phyloP scores from a whole-genome alignment of 257 asterid species.

The Solanum gracilifrons region DNA sequence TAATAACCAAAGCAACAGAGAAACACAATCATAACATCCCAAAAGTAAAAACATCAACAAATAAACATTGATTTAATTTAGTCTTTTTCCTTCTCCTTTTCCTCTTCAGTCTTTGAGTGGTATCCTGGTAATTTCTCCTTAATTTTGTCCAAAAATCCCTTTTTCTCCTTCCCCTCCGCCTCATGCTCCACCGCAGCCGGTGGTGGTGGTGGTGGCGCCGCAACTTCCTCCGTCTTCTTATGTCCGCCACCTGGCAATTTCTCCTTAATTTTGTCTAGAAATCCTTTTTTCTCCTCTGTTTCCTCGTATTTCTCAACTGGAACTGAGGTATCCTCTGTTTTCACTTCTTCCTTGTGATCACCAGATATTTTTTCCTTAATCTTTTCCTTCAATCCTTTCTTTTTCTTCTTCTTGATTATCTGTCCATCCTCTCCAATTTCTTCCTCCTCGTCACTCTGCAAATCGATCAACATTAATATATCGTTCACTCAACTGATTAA shows the following conservation, averaged over 20 bases:
- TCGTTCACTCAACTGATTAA: background rate
- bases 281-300: constrained; percentile 63
- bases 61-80: background rate
- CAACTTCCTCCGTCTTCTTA: constrained; percentile 51
- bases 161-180: constrained; percentile 51
- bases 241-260: constrained; percentile 54
- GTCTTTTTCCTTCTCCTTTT: constrained; percentile 43
- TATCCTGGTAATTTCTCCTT: constrained; percentile 90
- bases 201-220: constrained; percentile 14
- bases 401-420: constrained; percentile 57
- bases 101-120: constrained; percentile 62
- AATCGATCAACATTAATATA: background rate
- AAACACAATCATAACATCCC: constrained; percentile 6
- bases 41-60: background rate
- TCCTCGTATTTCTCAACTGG: constrained; percentile 52
- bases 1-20: background rate
- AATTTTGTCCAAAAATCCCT: constrained; percentile 80
- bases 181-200: constrained; percentile 13
- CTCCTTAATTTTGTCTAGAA: constrained; percentile 68
- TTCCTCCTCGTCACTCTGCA: constrained; percentile 77
- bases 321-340: constrained; percentile 22
- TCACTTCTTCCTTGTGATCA: constrained; percentile 30
- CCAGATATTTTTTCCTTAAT: constrained; percentile 40
- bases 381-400: constrained; percentile 64
- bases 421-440: constrained; percentile 28